Percentiles rank a stretch among this genome's conserved stretches.
These are phyloP conservation scores for Clavispora vitiphila DNA, from an alignment of 805 yeast species.

Conservation along the genomic window DNA sequence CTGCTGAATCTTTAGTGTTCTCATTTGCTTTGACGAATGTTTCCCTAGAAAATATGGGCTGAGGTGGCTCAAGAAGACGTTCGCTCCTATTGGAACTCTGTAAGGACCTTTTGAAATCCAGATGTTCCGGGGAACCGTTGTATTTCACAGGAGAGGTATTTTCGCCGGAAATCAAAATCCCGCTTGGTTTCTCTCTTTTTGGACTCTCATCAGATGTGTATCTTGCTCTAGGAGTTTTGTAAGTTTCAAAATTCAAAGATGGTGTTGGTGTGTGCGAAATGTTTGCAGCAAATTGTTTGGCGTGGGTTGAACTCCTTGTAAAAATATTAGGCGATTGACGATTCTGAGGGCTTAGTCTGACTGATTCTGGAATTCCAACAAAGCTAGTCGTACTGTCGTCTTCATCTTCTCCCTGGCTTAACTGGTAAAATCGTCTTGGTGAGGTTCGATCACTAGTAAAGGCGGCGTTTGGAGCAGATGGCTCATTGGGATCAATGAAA, in stretches of 20 bases:
- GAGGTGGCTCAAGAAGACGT: slow-evolving; percentile 57
- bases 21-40: slow-evolving; percentile 57
- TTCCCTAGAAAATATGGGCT: slow-evolving; percentile 58
- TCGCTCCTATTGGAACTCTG: slow-evolving; percentile 38
- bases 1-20: slow-evolving; percentile 19
- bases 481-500: slow-evolving; percentile 27
- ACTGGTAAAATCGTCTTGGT: slow-evolving; percentile 31
- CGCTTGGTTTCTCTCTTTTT: slow-evolving; percentile 45
- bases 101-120: slow-evolving; percentile 14
- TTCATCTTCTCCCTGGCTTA: slow-evolving; percentile 16
- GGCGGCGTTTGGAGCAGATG: slow-evolving; percentile 34
- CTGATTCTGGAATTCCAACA: slow-evolving; percentile 26
- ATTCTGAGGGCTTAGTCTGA: slow-evolving; percentile 20
- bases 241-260: slow-evolving; percentile 5
- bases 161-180: slow-evolving; percentile 42
- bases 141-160: background rate
- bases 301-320: slow-evolving; percentile 31
- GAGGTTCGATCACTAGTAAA: slow-evolving; percentile 35
- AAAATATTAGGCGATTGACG: slow-evolving; percentile 43
- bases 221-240: slow-evolving; percentile 54
- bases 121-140: background rate
- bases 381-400: slow-evolving; percentile 20
- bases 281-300: slow-evolving; percentile 4
- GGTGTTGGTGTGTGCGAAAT: slow-evolving; percentile 7
- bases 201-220: slow-evolving; percentile 69